Evolutionary conservation across 352 stramenopile genomes (phyloP).

Genomic region (Globisporangium sylvaticum): DNA sequence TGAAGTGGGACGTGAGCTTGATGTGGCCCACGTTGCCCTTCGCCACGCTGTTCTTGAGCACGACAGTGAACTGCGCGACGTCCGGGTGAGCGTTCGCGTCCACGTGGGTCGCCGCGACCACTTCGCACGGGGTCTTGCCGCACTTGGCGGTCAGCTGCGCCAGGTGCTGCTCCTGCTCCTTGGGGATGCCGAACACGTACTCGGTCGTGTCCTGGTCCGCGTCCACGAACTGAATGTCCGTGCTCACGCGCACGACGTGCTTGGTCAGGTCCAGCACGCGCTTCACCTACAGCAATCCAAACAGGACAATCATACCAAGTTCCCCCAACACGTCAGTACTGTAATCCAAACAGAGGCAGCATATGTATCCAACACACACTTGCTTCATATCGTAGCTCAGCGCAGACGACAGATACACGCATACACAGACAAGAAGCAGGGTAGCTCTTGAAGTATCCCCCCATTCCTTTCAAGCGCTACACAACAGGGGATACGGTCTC

Average conservation of each 20-base stretch:
- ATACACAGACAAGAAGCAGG: background rate
- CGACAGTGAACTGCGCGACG: slow-evolving; percentile 63
- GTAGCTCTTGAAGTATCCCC: background rate
- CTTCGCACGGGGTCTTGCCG: slow-evolving; percentile 66
- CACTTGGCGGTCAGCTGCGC: slow-evolving; percentile 67
- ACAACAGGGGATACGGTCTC: slow-evolving; percentile 2
- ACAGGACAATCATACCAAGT: background rate
- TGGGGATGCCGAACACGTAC: slow-evolving; percentile 67
- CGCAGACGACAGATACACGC: background rate
- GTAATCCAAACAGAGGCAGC: background rate
- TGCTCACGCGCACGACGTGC: slow-evolving; percentile 75
- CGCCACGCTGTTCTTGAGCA: slow-evolving; percentile 56
- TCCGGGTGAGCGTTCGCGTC: slow-evolving; percentile 26
- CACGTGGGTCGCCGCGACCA: slow-evolving; percentile 37
- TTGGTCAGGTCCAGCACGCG: slow-evolving; percentile 76
- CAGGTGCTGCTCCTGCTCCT: slow-evolving; percentile 45
- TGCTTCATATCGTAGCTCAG: background rate
- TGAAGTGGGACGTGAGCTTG: slow-evolving; percentile 80
- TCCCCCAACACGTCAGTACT: background rate
- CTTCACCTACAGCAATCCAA: slow-evolving; percentile 42
- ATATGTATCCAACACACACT: background rate
- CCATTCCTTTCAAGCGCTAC: background rate
- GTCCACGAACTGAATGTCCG: slow-evolving; percentile 73
- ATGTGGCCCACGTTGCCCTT: slow-evolving; percentile 49
- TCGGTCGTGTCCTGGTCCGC: slow-evolving; percentile 41